A percentile compares a stretch with the other conserved stretches of the same genome.
Evolutionary conservation across 345 rosid species (phyloP).

Genomic region (Gossypium australe): DNA sequence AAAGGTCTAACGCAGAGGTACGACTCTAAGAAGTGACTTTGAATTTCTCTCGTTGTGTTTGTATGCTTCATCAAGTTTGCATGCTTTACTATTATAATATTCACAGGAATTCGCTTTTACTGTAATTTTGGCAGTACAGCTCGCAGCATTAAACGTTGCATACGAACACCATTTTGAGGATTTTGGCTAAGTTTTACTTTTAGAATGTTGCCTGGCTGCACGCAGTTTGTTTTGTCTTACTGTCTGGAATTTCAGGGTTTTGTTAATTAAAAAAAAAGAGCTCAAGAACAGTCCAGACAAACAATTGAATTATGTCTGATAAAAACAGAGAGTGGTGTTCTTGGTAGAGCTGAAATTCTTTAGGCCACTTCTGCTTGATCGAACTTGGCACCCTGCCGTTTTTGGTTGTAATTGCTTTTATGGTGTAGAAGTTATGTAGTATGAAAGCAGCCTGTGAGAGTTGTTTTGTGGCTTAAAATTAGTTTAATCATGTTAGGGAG

Average conservation of each 20-base stretch:
- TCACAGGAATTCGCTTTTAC: not conserved
- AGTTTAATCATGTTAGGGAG: not conserved
- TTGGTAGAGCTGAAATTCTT: not conserved
- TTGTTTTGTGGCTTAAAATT: not conserved
- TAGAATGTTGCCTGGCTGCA: not conserved
- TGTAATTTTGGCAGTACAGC: not conserved
- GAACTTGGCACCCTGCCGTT: not conserved
- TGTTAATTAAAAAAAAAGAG: not conserved
- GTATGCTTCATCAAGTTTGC: slow-evolving; percentile 1
- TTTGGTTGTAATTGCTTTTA: not conserved
- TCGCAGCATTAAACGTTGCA: not conserved
- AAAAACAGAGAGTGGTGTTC: not conserved
- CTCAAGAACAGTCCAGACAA: not conserved
- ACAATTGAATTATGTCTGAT: not conserved
- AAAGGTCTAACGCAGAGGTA: slow-evolving; percentile 71
- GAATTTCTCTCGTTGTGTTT: not conserved
- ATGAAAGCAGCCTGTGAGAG: not conserved
- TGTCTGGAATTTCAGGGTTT: not conserved
- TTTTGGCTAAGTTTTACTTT: not conserved
- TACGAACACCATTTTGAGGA: not conserved
- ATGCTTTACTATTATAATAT: not conserved
- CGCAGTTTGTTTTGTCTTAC: not conserved
- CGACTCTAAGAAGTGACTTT: not conserved
- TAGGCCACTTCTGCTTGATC: not conserved
- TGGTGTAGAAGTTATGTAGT: not conserved